These are phyloP conservation scores for Plectosphaerella cucumerina DNA, from an alignment of 2,329 filamentous ascomycete species.

Conservation along the genomic window DNA sequence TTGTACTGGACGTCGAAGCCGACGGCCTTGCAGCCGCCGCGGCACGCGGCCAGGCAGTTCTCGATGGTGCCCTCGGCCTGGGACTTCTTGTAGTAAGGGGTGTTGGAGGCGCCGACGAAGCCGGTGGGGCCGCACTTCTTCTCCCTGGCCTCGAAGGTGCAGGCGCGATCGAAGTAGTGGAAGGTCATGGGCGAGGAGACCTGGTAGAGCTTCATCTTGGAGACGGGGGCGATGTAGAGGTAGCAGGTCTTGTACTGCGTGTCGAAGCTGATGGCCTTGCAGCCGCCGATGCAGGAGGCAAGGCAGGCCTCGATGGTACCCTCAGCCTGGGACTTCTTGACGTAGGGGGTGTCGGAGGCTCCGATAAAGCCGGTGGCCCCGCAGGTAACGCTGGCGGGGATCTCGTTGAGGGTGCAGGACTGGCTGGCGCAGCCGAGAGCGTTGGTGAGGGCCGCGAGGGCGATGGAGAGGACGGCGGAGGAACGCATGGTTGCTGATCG, in stretches of 20 bases:
- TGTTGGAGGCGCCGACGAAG: not conserved
- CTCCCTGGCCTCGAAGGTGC: not conserved
- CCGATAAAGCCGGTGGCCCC: not conserved
- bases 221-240: not conserved
- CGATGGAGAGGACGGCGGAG: not conserved
- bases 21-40: not conserved
- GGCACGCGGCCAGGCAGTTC: not conserved
- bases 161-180: not conserved
- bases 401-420: not conserved
- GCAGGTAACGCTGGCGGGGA: not conserved
- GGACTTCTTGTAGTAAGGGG: not conserved
- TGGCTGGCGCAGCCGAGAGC: not conserved
- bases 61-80: not conserved
- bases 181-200: not conserved
- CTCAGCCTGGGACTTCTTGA: not conserved
- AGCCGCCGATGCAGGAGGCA: not conserved
- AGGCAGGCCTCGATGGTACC: not conserved
- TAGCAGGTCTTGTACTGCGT: constrained; percentile 1
- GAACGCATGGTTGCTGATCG: not conserved
- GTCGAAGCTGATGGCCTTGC: not conserved
- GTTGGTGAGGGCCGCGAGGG: not conserved
- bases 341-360: not conserved
- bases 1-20: not conserved
- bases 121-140: not conserved
- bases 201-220: not conserved